phyloP scores from a whole-genome alignment of 257 asterid genomes.

The Rehmannia glutinosa region DNA sequence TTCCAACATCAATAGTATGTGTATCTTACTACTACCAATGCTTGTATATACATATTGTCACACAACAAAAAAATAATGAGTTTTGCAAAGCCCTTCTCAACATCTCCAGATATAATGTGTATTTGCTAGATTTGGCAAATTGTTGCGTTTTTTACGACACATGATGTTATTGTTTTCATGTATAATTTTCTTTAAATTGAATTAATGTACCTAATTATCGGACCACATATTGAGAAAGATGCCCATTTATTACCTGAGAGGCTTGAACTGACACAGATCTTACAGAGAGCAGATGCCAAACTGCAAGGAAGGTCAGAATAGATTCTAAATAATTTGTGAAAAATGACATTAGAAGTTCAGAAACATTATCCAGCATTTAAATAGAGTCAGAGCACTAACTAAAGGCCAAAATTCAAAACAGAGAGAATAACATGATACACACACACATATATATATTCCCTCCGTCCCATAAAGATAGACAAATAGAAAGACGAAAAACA shows the following conservation, averaged over 20 bases:
- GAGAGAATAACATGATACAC: neutral
- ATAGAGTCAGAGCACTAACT: neutral
- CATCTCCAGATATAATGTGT: neutral
- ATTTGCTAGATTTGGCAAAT: neutral
- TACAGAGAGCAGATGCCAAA: conserved; percentile 33
- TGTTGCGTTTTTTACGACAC: neutral
- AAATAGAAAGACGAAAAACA: too few relatives aligned
- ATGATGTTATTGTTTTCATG: neutral
- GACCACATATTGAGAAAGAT: conserved; percentile 25
- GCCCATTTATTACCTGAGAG: conserved; percentile 26
- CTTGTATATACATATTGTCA: neutral
- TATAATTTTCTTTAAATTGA: conserved; percentile 7
- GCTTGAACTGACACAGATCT: conserved; percentile 34
- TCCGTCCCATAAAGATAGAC: too few relatives aligned
- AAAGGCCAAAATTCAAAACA: conserved; percentile 12
- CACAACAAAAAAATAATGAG: too few relatives aligned
- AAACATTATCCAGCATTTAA: conserved; percentile 12
- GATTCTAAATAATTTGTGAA: conserved; percentile 16
- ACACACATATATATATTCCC: neutral
- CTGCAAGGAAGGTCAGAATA: conserved; percentile 23
- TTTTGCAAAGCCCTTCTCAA: neutral
- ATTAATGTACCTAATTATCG: conserved; percentile 20
- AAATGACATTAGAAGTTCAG: conserved; percentile 12
- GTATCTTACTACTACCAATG: neutral
- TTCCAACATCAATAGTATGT: too few relatives aligned